phyloP scores from a whole-genome alignment of 768 basidiomycete genomes.

The Naganishia vishniacii region DNA sequence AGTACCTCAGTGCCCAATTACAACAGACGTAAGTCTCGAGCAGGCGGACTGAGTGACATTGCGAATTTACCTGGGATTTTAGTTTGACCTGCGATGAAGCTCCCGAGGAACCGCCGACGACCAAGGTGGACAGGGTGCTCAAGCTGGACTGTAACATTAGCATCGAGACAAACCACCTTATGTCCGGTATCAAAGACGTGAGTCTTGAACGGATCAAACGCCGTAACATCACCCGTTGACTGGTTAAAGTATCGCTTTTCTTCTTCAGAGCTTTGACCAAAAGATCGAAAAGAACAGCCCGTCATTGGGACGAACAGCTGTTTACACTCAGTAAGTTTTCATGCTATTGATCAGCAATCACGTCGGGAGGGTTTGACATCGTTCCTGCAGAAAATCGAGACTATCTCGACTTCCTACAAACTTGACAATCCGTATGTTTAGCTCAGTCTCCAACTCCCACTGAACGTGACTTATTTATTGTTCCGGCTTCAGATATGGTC shows the following conservation, averaged over 20 bases:
- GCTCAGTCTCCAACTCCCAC: background rate
- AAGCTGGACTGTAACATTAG: conserved; percentile 92
- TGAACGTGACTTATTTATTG: background rate
- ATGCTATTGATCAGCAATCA: too few relatives aligned
- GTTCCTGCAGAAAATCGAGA: conserved; percentile 59
- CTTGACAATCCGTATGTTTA: conserved; percentile 29
- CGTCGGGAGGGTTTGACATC: too few relatives aligned
- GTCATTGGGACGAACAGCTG: conserved; percentile 69
- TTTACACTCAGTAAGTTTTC: conserved; percentile 60
- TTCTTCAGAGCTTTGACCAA: conserved; percentile 68
- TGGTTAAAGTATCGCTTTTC: background rate
- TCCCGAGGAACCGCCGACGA: conserved; percentile 65
- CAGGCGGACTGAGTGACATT: background rate
- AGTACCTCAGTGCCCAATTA: conserved; percentile 35
- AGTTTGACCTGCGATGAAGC: conserved; percentile 79
- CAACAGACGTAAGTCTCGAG: conserved; percentile 31
- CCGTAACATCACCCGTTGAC: conserved; percentile 1
- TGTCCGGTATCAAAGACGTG: conserved; percentile 75
- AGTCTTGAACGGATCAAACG: conserved; percentile 33
- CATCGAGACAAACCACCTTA: conserved; percentile 79
- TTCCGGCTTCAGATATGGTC: conserved; percentile 55
- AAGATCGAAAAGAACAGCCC: conserved; percentile 80
- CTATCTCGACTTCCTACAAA: conserved; percentile 77
- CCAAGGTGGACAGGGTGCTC: conserved; percentile 65
- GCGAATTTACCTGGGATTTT: too few relatives aligned